phyloP scores from a whole-genome alignment of 495 filamentous ascomycete genomes.

The Tetracladium marchalianum region DNA sequence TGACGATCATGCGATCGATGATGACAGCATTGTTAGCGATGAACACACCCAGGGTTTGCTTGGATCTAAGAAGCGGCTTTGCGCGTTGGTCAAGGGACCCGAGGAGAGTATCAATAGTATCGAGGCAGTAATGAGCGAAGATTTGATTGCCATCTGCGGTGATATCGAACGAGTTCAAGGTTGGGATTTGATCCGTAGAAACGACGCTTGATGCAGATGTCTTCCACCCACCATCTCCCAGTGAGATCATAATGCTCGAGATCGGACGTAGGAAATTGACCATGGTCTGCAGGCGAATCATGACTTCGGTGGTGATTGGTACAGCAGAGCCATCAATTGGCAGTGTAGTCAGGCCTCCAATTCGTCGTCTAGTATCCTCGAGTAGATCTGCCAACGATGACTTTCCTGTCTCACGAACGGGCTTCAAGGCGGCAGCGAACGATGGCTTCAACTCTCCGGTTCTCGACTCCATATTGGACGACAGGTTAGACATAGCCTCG shows the following conservation, averaged over 20 bases:
- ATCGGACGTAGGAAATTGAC: conserved; percentile 80
- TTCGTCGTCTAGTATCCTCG: conserved; percentile 71
- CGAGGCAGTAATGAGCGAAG: conserved; percentile 23
- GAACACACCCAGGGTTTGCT: conserved; percentile 75
- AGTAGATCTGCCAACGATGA: conserved; percentile 73
- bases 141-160: conserved; percentile 82
- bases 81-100: conserved; percentile 67
- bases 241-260: conserved; percentile 77
- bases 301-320: conserved; percentile 70
- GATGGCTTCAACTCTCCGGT: conserved; percentile 79
- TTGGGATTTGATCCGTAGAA: conserved; percentile 54
- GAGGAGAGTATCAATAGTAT: conserved; percentile 37
- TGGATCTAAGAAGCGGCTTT: conserved; percentile 63
- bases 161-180: conserved; percentile 71
- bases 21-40: conserved; percentile 81
- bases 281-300: conserved; percentile 80
- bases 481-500: conserved; percentile 76
- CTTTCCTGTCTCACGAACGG: conserved; percentile 86
- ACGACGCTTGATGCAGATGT: conserved; percentile 35
- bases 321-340: conserved; percentile 72
- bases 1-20: conserved; percentile 75
- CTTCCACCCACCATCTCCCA: conserved; percentile 91
- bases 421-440: conserved; percentile 76
- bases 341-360: conserved; percentile 49
- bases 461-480: conserved; percentile 65